These are phyloP conservation scores for Emericellopsis cladophorae DNA, from an alignment of 2,329 filamentous ascomycete genomes.

Conservation along the genomic window DNA sequence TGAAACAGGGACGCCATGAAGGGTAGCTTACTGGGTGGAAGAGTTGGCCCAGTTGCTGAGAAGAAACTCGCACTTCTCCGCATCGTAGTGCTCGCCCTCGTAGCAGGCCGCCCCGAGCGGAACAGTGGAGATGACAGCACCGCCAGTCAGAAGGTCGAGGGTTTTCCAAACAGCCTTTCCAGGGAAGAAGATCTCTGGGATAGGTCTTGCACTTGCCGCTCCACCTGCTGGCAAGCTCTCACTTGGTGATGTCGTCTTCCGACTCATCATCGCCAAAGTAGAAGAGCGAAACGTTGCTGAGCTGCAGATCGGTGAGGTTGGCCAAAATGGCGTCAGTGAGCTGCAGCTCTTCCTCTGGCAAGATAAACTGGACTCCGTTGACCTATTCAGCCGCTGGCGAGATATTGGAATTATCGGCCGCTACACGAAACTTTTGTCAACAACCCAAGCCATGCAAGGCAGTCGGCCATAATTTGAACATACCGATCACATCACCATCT, in stretches of 20 bases:
- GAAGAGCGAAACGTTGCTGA: slow-evolving; percentile 18
- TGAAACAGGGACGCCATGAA: not conserved
- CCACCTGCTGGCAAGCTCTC: not conserved
- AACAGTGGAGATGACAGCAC: slow-evolving; percentile 16
- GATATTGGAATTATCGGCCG: slow-evolving; percentile 8
- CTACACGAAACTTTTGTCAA: not conserved
- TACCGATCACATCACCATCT: slow-evolving; percentile 10
- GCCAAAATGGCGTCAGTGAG: slow-evolving; percentile 19
- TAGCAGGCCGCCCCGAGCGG: slow-evolving; percentile 20
- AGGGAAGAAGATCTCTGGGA: slow-evolving; percentile 14
- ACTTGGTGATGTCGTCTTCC: slow-evolving; percentile 1
- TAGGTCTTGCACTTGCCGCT: slow-evolving; percentile 12
- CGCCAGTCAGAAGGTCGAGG: slow-evolving; percentile 19
- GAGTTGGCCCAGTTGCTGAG: slow-evolving; percentile 10
- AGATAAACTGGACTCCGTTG: slow-evolving; percentile 6
- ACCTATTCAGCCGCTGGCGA: slow-evolving; percentile 2
- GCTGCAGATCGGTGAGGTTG: slow-evolving; percentile 15
- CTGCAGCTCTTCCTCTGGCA: slow-evolving; percentile 11
- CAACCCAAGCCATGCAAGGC: too few species aligned
- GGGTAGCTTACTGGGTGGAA: slow-evolving; percentile 2
- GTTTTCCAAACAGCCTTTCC: slow-evolving; percentile 13
- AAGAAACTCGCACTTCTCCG: slow-evolving; percentile 11
- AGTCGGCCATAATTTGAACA: not conserved
- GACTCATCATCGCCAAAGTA: slow-evolving; percentile 12
- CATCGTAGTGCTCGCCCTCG: slow-evolving; percentile 12